These are phyloP conservation scores for Aspergillus fijiensis DNA, from an alignment of 2,329 filamentous ascomycete species.

Conservation along the genomic window DNA sequence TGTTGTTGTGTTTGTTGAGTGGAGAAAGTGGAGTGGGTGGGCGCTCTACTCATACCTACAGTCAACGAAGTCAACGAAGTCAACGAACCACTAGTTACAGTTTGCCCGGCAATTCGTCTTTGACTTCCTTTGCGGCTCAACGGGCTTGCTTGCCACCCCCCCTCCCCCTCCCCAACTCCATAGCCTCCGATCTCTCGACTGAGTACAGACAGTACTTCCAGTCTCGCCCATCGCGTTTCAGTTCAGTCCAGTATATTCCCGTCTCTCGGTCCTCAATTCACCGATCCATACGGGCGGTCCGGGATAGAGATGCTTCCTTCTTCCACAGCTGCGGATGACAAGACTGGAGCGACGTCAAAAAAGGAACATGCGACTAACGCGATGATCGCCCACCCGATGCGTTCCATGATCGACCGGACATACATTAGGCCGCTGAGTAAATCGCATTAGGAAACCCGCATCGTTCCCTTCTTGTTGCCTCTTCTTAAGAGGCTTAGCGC, in stretches of 20 bases:
- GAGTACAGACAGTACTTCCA: neutral
- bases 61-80: no score
- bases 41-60: no score
- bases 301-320: neutral
- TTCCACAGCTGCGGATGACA: conserved; percentile 5
- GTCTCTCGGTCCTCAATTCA: conserved; percentile 1
- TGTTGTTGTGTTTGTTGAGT: neutral
- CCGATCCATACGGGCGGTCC: neutral
- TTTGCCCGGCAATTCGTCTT: no score
- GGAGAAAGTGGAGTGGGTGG: no score
- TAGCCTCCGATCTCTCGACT: neutral
- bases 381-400: conserved; percentile 15
- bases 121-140: neutral
- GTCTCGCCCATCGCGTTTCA: neutral
- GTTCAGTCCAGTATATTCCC: neutral
- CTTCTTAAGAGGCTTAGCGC: neutral
- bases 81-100: no score
- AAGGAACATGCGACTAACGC: conserved; percentile 16
- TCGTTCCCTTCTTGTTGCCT: neutral
- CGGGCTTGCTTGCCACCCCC: neutral
- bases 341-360: conserved; percentile 13
- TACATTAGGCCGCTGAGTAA: conserved; percentile 19
- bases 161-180: neutral
- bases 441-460: conserved; percentile 9
- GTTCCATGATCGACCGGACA: conserved; percentile 21